Base-by-base conservation (phyloP, 208 protist species). In the Leishmania martiniquensis region DNA sequence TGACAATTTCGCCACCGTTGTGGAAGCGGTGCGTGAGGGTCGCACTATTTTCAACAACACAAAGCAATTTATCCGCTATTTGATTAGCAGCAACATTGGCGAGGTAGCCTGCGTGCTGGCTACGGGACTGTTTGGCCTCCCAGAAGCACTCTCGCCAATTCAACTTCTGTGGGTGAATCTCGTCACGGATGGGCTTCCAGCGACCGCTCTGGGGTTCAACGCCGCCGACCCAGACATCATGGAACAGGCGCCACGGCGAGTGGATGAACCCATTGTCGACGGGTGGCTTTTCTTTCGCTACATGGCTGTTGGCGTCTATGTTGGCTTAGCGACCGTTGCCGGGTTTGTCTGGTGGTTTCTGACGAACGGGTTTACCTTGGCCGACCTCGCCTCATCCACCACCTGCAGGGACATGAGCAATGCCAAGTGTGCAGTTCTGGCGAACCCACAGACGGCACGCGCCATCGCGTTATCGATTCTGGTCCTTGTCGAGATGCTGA, bases 151-250 rank as follows among this genome's bases (percentile, higher is more conserved):
- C 12, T 95, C 95, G 25, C 98, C 99, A 1, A 98, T 99, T 54
- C 98, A 99, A 83, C 87, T 99, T 25, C 85, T 99, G 55, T 99
- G 98, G 98, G 98, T 99, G 17, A 99, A 99, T 87, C 92, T 99
- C 25, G 98, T 99, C 57, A 99, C 98, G n/a, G 98, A 99, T 83
- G 97, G 97, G n/a, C 91, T 98, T n/a, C 98, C 98, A 13, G 98
- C 99, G 62, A 99, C 97, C 15, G 96, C 98, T 15, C 91, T 99
- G 49, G 94, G 94, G 47, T 99, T 99, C 89, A 97, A 98, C 78
- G 88, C 86, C 25, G 80, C 91, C 0, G 94, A 97, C 65, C 80
- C 88, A 13, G 93, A 98, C 77, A 93, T 97, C 39, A 99, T 99
- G 96, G 86, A 94, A 60, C 89, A 94, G 71, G 91, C 89, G 2